Evolutionary conservation across 192 early-diverging fungal genomes (phyloP), one percentile per base, ranked within the genome.

Genomic region (Entophlyctis luteolus): DNA sequence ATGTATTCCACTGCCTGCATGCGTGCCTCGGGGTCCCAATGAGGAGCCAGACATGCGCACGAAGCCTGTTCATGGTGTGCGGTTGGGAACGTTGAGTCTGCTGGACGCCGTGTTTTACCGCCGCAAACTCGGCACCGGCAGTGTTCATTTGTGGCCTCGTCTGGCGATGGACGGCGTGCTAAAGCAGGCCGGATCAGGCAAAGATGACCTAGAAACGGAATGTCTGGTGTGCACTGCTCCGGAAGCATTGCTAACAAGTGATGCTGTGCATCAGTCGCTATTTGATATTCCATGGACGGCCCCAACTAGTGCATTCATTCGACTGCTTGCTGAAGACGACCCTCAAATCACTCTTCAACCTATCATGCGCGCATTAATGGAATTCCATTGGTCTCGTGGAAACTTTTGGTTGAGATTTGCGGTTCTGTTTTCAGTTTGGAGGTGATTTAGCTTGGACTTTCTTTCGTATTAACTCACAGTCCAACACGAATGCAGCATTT

Each of bases 351-450:
- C 75, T 29, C 54, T 78, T 5, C 72, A 72, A 25, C 73, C 77
- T 23, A 60, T 72, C 4, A 72, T 78, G 67, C 65, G 72, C 45
- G 71, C 77, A 14, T 59, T 78, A 47, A 78, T 78, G 73, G 77
- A 78, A 52, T 78, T 75, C 39, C 77, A 78, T 46, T 78, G 77
- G 77, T 37, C 60, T 1, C 49, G 62, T 28, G 77, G 77, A 3
- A 59, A 67, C 23, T 78, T 78, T 66, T 75, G 77, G 72, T 46
- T 69, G 25, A 59, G 73, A 16, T 78, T 72, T 65, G 71, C 73
- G 20, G 45, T 33, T 18, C 77, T 75, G 45, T 75, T 75, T 34
- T 14, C 65, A 0, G 46, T 66, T 4, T 63, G 60, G 60, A 63
- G 8, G 60, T 63, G 31, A 49, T 54, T 75, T 38, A 33, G 25